Conservation (phyloP, 176 grass and related monocot species). For the Stipa capillata region DNA sequence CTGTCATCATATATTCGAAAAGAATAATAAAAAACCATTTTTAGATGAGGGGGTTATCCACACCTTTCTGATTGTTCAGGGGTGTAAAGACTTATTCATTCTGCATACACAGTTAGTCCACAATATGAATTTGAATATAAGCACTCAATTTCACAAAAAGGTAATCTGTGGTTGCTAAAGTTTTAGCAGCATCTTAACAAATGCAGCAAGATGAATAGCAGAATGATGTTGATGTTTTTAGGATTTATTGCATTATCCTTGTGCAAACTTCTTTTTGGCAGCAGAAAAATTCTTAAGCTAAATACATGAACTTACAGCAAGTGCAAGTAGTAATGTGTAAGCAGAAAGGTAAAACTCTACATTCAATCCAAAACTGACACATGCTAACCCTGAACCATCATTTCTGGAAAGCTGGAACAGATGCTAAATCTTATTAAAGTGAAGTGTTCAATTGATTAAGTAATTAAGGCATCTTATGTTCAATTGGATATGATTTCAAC, state of each 20-base stretch:
- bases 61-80: background rate
- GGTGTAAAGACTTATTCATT: background rate
- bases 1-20: background rate
- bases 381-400: background rate
- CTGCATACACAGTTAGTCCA: background rate
- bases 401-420: slow-evolving; percentile 1
- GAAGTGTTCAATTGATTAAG: background rate
- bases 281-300: background rate
- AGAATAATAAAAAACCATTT: background rate
- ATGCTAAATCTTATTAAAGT: background rate
- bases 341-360: background rate
- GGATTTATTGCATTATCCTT: background rate
- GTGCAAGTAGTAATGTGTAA: background rate
- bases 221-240: background rate
- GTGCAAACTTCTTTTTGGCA: background rate
- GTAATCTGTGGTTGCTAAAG: background rate
- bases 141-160: background rate
- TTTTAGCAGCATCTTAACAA: background rate
- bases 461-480: background rate
- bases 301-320: background rate
- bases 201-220: background rate
- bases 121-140: background rate
- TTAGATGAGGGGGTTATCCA: background rate
- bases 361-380: background rate
- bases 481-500: background rate